These are phyloP conservation scores for Nephelium lappaceum DNA, from an alignment of 345 rosid species.

Conservation along the genomic window DNA sequence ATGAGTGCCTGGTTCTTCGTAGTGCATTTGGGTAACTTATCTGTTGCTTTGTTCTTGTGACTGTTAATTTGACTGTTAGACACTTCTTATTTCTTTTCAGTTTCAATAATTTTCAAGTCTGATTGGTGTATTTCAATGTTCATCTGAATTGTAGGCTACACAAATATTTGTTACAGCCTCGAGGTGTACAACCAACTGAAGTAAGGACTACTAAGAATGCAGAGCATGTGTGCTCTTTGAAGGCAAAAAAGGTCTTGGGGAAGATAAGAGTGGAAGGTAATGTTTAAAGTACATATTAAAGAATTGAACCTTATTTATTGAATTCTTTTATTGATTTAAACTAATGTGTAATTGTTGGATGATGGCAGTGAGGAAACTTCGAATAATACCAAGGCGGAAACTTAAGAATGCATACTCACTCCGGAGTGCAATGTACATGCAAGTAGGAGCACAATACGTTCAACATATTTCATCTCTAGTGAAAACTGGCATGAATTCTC, in stretches of 20 bases:
- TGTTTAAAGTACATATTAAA: not conserved
- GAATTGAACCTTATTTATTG: not conserved
- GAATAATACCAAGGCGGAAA: slow-evolving; percentile 70
- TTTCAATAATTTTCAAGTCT: slow-evolving; percentile 11
- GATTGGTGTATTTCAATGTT: slow-evolving; percentile 7
- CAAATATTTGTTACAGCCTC: slow-evolving; percentile 86
- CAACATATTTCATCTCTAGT: slow-evolving; percentile 80
- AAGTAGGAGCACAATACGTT: slow-evolving; percentile 76
- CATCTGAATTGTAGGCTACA: slow-evolving; percentile 53
- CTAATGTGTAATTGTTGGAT: slow-evolving; percentile 20
- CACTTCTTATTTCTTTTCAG: not conserved
- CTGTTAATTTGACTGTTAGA: slow-evolving; percentile 10
- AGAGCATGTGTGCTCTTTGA: slow-evolving; percentile 50
- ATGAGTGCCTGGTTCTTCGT: slow-evolving; percentile 86
- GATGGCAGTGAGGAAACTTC: slow-evolving; percentile 72
- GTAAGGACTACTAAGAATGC: slow-evolving; percentile 40
- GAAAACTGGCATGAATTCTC: slow-evolving; percentile 78
- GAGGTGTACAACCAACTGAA: slow-evolving; percentile 55
- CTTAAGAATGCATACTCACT: slow-evolving; percentile 74
- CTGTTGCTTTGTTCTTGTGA: slow-evolving; percentile 18
- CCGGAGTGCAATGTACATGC: slow-evolving; percentile 67
- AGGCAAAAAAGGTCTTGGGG: slow-evolving; percentile 65
- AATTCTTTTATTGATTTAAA: not conserved
- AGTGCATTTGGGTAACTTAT: slow-evolving; percentile 86
- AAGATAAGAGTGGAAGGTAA: slow-evolving; percentile 92